These are phyloP conservation scores for Gracilaria vermiculophylla DNA, from an alignment of 23 red algal genomes.

Conservation along the genomic window DNA sequence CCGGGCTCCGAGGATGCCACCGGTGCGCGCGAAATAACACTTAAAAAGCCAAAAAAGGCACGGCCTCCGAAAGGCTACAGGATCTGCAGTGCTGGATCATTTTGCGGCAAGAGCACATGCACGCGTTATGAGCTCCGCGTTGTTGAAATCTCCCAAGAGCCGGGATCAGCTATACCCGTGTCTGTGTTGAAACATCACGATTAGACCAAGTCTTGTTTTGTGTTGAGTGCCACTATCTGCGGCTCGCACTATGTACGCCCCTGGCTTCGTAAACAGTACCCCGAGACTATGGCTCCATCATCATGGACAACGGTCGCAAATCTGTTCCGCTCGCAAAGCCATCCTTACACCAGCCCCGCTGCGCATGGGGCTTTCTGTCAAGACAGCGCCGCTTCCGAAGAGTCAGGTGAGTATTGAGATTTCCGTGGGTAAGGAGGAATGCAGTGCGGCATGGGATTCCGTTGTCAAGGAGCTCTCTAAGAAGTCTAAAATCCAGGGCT, in stretches of 20 bases:
- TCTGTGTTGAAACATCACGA: too few relatives aligned
- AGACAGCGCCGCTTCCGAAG: constrained; percentile 49
- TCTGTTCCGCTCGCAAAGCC: background rate
- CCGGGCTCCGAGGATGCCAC: background rate
- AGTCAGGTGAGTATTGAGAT: constrained; percentile 54
- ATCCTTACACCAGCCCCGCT: background rate
- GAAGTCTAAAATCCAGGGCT: constrained; percentile 72
- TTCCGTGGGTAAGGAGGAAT: constrained; percentile 57
- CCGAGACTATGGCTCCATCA: background rate
- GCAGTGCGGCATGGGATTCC: constrained; percentile 55
- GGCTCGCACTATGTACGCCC: background rate
- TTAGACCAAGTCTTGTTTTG: too few relatives aligned
- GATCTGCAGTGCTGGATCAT: too few relatives aligned
- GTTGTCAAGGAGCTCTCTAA: constrained; percentile 74
- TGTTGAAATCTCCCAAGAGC: background rate
- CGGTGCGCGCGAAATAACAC: too few relatives aligned
- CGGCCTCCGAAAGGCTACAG: too few relatives aligned
- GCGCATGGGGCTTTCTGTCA: constrained; percentile 52
- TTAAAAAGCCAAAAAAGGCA: too few relatives aligned
- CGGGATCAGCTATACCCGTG: too few relatives aligned
- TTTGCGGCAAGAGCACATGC: background rate
- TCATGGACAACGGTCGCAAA: background rate
- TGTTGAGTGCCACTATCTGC: background rate
- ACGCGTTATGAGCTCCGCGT: background rate
- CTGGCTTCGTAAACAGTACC: background rate